Base-by-base conservation (phyloP, 768 basidiomycete genomes). In the Podaxis pistillaris region DNA sequence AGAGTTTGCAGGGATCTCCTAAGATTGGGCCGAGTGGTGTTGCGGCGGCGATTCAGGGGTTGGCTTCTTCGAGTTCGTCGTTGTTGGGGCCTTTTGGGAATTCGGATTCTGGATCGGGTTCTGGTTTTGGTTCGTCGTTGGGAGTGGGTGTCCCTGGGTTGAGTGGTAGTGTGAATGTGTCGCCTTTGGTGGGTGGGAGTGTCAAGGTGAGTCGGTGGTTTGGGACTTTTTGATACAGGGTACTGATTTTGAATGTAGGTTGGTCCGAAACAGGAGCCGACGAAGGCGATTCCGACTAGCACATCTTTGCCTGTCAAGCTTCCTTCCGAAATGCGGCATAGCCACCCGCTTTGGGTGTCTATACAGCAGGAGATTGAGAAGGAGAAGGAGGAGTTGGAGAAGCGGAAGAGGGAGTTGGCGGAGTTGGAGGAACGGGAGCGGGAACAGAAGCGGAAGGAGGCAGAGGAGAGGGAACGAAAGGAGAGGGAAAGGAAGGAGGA, bases 1-100 rank as follows among this genome's bases (percentile, higher is more conserved):
- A 26, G 51, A 53, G 51, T 33, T 52, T 53, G 30, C 51, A 53
- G 51, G 24, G 26, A 19, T 66, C 63, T 50, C 61, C 58, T 4
- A 37, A 51, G 53, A 66, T 15, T 61, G 66, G 13, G 24, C 15
- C 24, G 60, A 46, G 12, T 7, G n/a, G 30, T 8, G 30, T 8
- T 9, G 33, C 1, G 33, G 33, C 33, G 8, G 33, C 8, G 33
- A 9, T 33, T 33, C 33, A 33, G 33, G 33, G 7, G 30, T 1
- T 33, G 30, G 9, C 0, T 8, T 8, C 8, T 9, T 33, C 8
- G 30, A 33, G 30, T 33, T 33, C 30, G 30, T 33, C 30, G 30
- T 33, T 9, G 33, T 33, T 33, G 33, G 33, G 33, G 33, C 2
- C 8, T 33, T 1, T 33, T 2, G 33, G 33, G 33, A 33, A 3